These are phyloP conservation scores for Wickerhamiella lipophila DNA, from an alignment of 805 yeast genomes.

Conservation along the genomic window DNA sequence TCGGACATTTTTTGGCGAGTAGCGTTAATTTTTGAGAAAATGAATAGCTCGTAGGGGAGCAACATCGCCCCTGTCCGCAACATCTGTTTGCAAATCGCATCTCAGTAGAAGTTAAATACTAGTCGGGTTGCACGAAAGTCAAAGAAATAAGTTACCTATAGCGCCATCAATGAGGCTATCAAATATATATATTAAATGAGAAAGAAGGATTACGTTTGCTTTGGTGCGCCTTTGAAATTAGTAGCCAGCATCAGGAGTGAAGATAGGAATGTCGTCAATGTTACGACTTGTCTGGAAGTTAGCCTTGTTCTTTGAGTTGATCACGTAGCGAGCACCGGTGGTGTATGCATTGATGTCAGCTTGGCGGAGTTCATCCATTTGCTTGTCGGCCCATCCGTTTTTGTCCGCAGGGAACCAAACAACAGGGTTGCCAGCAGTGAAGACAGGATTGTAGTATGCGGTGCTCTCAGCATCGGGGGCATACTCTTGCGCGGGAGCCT, in stretches of 20 bases:
- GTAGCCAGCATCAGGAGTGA: conserved; percentile 5
- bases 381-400: conserved; percentile 58
- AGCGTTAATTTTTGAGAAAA: no score
- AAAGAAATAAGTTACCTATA: background rate
- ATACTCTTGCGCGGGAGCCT: conserved; percentile 21
- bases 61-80: no score
- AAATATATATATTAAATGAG: background rate
- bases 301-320: conserved; percentile 21
- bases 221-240: background rate
- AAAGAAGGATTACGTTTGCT: conserved; percentile 4
- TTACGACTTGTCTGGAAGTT: conserved; percentile 16
- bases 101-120: no score
- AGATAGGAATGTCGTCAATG: conserved; percentile 18
- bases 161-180: background rate
- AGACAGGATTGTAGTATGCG: conserved; percentile 71
- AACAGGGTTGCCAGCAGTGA: conserved; percentile 53
- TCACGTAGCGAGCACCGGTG: conserved; percentile 47
- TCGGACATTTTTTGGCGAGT: conserved; percentile 10
- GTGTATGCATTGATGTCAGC: conserved; percentile 53
- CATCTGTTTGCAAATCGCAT: no score
- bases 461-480: conserved; percentile 37
- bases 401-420: conserved; percentile 90
- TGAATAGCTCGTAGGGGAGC: no score
- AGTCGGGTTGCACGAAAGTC: no score
- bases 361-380: conserved; percentile 41